Base-by-base conservation (phyloP, 164 flowering plant genomes). In the Nelumbo lutea region DNA sequence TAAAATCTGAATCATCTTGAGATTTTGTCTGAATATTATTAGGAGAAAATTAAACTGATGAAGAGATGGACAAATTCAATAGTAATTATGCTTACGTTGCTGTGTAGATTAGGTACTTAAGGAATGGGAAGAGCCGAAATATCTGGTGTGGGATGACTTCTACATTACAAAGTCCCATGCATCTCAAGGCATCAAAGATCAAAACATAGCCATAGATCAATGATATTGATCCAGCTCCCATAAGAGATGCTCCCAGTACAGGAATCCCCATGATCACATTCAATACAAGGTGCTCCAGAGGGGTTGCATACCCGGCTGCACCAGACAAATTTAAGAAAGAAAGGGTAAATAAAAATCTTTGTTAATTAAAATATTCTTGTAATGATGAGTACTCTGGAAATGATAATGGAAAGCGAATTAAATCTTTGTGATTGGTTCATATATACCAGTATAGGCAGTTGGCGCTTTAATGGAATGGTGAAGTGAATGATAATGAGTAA, bases 231-330 rank as follows among this genome's bases (percentile, higher is more conserved):
- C 89, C 97, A 64, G 45, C 73, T 58, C 95, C 96, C 67, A 86
- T 51, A 53, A 82, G 4, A 11, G 69, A 72, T 41, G 88, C 63
- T 2, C 89, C 96, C 11, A 88, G 44, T 0, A 86, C 64, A 9
- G 98, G 97, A 59, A 88, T 69, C 48, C 84, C 90, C 59, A 81
- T 73, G 3, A 91, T 69, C n/a, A 68, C 70, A 58, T 75, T 67
- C 51, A 89, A 40, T 3, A 88, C 9, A 0, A 94, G 64, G 72
- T 94, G 95, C 79, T 94, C 98, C 74, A 94, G 67, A 4, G 80
- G 77, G 10, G 96, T 86, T 50, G 88, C 88, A 79, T 64, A 65
- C 61, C 87, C 93, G 77, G 92, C 98, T 94, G 90, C 76, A 83
- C 63, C 61, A 51, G 56, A 43, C n/a, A 53, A 50, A 51, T 64